Conservation (phyloP, 306 rosid genomes). For the Lupinus albus region DNA sequence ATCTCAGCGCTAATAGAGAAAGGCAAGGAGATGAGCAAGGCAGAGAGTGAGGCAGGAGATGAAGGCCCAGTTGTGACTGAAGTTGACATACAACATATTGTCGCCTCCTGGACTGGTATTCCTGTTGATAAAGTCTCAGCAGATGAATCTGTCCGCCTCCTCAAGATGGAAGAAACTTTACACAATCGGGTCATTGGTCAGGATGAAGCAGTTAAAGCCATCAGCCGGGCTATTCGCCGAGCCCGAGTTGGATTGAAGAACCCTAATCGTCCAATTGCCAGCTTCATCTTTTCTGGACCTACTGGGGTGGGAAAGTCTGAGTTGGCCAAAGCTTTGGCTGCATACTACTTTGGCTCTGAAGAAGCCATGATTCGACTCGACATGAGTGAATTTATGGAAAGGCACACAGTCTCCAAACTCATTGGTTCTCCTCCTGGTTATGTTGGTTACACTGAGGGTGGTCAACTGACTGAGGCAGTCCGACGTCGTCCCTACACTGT, state of each 20-base stretch:
- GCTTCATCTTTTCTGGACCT: conserved; percentile 97
- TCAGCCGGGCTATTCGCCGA: conserved; percentile 89
- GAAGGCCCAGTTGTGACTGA: conserved; percentile 83
- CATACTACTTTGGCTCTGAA: conserved; percentile 94
- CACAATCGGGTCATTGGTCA: conserved; percentile 87
- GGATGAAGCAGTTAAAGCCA: conserved; percentile 93
- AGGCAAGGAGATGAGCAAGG: conserved; percentile 96
- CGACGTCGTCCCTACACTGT: conserved; percentile 96
- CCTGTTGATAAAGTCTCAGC: conserved; percentile 95
- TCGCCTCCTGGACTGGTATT: conserved; percentile 92
- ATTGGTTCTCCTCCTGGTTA: conserved; percentile 98
- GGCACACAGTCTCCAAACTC: conserved; percentile 92
- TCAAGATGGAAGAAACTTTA: conserved; percentile 96
- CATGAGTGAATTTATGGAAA: conserved; percentile 98
- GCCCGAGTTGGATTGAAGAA: conserved; percentile 96
- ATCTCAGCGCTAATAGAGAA: conserved; percentile 77
- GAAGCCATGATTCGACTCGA: conserved; percentile 98
- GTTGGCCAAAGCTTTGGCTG: conserved; percentile 85
- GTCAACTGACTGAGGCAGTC: conserved; percentile 96
- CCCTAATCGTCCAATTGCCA: conserved; percentile 94
- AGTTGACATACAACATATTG: conserved; percentile 89
- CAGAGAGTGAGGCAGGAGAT: conserved; percentile 93
- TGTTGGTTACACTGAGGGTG: conserved; percentile 96
- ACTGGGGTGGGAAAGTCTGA: conserved; percentile 99
- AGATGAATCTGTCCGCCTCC: conserved; percentile 94